Percentiles rank a stretch among this genome's conserved stretches.
These are phyloP conservation scores for Botrytis fabae DNA, from an alignment of 2,329 filamentous ascomycete species.

Conservation along the genomic window DNA sequence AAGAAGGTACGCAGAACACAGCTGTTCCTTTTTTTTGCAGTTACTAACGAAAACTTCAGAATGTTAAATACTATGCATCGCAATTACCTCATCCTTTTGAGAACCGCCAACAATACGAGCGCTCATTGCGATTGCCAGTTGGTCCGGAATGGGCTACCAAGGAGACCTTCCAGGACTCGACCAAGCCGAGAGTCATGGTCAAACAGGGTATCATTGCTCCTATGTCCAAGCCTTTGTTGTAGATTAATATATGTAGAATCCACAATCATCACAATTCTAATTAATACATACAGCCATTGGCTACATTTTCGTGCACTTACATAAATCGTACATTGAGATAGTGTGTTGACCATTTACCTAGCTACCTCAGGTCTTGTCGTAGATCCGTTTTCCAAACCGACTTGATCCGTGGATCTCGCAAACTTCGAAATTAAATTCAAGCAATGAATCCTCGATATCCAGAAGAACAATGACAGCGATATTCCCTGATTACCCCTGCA, in stretches of 20 bases:
- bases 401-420: neutral
- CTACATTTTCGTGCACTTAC: too few relatives aligned
- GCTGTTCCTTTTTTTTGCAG: neutral
- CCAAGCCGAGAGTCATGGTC: constrained; percentile 84
- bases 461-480: neutral
- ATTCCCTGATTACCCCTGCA: neutral
- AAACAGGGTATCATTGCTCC: constrained; percentile 90
- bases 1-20: constrained; percentile 67
- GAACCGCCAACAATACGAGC: constrained; percentile 83
- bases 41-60: constrained; percentile 50
- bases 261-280: neutral
- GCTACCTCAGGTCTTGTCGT: neutral
- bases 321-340: neutral
- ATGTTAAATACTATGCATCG: constrained; percentile 81
- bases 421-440: neutral
- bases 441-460: neutral
- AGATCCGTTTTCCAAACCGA: neutral
- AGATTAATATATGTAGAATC: constrained; percentile 20
- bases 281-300: neutral
- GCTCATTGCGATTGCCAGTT: constrained; percentile 80
- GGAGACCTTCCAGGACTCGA: constrained; percentile 84
- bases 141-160: constrained; percentile 98
- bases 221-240: constrained; percentile 69
- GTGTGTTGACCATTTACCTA: neutral
- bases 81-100: constrained; percentile 89